Evolutionary conservation across 1,284 basidiomycete species (phyloP).

Genomic region (Trichosporon sp.): DNA sequence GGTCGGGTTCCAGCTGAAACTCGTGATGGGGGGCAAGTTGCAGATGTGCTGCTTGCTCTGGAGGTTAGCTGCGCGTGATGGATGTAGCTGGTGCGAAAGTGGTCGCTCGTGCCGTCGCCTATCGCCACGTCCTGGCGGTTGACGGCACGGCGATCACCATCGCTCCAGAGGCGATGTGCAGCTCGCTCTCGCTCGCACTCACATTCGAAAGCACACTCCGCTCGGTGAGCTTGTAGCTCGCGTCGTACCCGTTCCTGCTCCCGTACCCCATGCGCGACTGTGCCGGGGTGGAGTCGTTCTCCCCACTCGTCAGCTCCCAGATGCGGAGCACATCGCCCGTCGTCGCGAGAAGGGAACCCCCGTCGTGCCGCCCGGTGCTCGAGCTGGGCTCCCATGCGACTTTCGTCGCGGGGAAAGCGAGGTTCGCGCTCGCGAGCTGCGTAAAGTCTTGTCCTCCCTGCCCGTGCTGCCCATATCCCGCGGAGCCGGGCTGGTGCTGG

Average conservation of each 20-base stretch:
- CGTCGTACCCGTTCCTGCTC: constrained; percentile 45
- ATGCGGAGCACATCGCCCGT: constrained; percentile 86
- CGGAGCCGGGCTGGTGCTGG: constrained; percentile 4
- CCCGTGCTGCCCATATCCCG: not conserved
- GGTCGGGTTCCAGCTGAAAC: constrained; percentile 94
- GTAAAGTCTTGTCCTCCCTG: constrained; percentile 35
- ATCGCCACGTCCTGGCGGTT: not conserved
- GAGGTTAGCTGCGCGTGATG: constrained; percentile 14
- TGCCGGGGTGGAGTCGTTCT: constrained; percentile 27
- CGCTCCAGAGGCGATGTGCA: too few species aligned
- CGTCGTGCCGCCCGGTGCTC: constrained; percentile 38
- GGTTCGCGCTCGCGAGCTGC: constrained; percentile 42
- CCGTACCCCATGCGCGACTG: constrained; percentile 60
- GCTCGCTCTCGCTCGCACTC: constrained; percentile 51
- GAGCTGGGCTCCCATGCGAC: constrained; percentile 55
- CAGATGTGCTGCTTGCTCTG: constrained; percentile 76
- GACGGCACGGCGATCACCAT: not conserved
- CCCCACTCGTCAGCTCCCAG: constrained; percentile 72
- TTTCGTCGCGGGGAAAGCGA: constrained; percentile 55
- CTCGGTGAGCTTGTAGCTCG: constrained; percentile 58
- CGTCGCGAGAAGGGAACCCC: constrained; percentile 76
- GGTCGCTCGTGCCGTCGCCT: not conserved
- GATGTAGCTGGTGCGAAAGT: not conserved
- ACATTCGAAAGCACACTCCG: constrained; percentile 72
- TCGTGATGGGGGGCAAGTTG: constrained; percentile 81